A percentile compares a stretch with the other conserved stretches of the same genome.
These are phyloP conservation scores for Fusarium euwallaceae DNA, from an alignment of 2,329 filamentous ascomycete genomes.

Conservation along the genomic window DNA sequence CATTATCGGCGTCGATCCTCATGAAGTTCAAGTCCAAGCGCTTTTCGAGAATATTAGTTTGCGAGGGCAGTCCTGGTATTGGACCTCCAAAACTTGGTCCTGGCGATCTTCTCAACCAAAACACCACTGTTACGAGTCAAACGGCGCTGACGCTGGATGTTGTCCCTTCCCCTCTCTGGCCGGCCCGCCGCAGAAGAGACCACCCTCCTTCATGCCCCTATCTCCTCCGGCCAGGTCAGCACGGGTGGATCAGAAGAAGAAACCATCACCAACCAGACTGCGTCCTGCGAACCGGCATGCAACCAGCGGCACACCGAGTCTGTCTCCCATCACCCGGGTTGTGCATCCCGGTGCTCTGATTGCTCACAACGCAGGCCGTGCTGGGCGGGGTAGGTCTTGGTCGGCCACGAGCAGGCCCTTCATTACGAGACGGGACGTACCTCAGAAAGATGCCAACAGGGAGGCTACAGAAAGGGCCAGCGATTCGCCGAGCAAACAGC, in stretches of 20 bases:
- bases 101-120: slow-evolving; percentile 17
- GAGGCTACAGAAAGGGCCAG: slow-evolving; percentile 35
- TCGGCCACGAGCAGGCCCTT: slow-evolving; percentile 23
- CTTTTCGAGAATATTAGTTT: slow-evolving; percentile 24
- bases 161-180: slow-evolving; percentile 17
- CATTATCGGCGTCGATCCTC: slow-evolving; percentile 41
- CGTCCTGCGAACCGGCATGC: slow-evolving; percentile 40
- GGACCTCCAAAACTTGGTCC: slow-evolving; percentile 26
- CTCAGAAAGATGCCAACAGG: slow-evolving; percentile 25
- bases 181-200: slow-evolving; percentile 36
- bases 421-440: slow-evolving; percentile 14
- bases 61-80: slow-evolving; percentile 24
- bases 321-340: slow-evolving; percentile 36
- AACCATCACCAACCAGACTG: slow-evolving; percentile 42
- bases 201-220: slow-evolving; percentile 29
- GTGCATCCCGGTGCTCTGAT: slow-evolving; percentile 36
- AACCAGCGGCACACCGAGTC: slow-evolving; percentile 46
- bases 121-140: slow-evolving; percentile 32
- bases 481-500: slow-evolving; percentile 37
- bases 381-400: slow-evolving; percentile 31
- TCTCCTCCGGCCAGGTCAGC: slow-evolving; percentile 42
- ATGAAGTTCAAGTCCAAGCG: slow-evolving; percentile 36
- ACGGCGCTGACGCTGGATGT: slow-evolving; percentile 2
- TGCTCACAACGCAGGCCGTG: slow-evolving; percentile 31
- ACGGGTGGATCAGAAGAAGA: slow-evolving; percentile 41